phyloP scores from a whole-genome alignment of 495 filamentous ascomycete species.

The Penicillium salamii region DNA sequence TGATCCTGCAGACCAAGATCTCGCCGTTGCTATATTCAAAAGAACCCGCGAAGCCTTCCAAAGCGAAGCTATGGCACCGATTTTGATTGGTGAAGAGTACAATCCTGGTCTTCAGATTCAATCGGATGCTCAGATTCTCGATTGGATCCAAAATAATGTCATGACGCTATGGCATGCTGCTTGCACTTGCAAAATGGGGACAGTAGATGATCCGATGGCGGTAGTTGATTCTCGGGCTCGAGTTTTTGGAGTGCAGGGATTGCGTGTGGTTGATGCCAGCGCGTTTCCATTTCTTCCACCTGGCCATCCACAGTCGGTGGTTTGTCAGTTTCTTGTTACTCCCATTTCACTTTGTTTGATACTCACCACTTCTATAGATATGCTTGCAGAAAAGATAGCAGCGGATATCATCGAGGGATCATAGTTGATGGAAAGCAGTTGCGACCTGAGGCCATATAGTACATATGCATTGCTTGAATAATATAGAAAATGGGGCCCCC shows the following conservation, averaged over 20 bases:
- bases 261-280: slow-evolving; percentile 49
- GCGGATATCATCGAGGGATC: too few relatives aligned
- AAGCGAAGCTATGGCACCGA: slow-evolving; percentile 1
- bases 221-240: slow-evolving; percentile 41
- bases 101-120: not conserved
- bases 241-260: slow-evolving; percentile 31
- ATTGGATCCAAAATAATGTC: slow-evolving; percentile 30
- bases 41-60: slow-evolving; percentile 28
- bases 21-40: slow-evolving; percentile 42
- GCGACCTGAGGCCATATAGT: too few relatives aligned
- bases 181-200: slow-evolving; percentile 45
- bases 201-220: slow-evolving; percentile 28
- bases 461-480: too few relatives aligned
- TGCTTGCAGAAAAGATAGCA: slow-evolving; percentile 52
- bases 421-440: too few relatives aligned
- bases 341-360: not conserved
- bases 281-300: slow-evolving; percentile 50
- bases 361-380: slow-evolving; percentile 18
- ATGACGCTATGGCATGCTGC: slow-evolving; percentile 46
- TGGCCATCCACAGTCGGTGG: slow-evolving; percentile 41
- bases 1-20: slow-evolving; percentile 33
- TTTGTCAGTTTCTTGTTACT: slow-evolving; percentile 24
- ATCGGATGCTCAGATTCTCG: slow-evolving; percentile 40
- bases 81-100: not conserved
- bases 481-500: too few relatives aligned